Conservation (phyloP, 1,139 yeast genomes). For the Blastobotrys apis region DNA sequence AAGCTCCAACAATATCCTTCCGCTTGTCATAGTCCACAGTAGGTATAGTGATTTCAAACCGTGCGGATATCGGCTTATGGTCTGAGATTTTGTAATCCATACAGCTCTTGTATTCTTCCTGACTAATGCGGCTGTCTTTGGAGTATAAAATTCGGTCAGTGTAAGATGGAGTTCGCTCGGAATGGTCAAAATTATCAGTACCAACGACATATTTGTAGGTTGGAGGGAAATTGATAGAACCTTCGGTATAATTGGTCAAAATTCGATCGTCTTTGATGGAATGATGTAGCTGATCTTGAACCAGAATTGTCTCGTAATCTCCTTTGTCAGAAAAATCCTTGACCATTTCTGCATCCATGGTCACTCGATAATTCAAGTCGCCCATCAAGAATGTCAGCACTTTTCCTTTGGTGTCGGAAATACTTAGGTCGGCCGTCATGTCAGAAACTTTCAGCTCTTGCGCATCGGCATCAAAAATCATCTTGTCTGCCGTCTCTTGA, state of each 20-base stretch:
- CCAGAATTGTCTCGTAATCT: conserved; percentile 47
- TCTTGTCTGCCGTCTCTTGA: conserved; percentile 16
- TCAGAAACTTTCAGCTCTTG: conserved; percentile 15
- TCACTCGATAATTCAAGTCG: conserved; percentile 68
- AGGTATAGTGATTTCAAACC: conserved; percentile 45
- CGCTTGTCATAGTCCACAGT: conserved; percentile 46
- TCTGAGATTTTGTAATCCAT: conserved; percentile 53
- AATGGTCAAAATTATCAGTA: conserved; percentile 19
- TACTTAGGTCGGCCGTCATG: conserved; percentile 15
- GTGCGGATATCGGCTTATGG: conserved; percentile 67
- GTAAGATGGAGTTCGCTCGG: conserved; percentile 66
- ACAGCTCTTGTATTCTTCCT: conserved; percentile 22
- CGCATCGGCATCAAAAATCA: conserved; percentile 22
- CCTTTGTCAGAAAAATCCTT: conserved; percentile 42
- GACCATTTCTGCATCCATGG: conserved; percentile 41
- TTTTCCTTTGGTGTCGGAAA: conserved; percentile 11
- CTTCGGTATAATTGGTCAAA: conserved; percentile 61
- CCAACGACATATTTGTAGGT: conserved; percentile 57
- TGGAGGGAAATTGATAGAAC: conserved; percentile 62
- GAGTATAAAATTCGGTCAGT: conserved; percentile 64
- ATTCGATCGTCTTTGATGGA: conserved; percentile 53
- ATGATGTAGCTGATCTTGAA: conserved; percentile 53
- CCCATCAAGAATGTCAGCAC: conserved; percentile 54
- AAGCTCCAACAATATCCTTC: conserved; percentile 34
- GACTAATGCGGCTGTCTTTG: conserved; percentile 19